These are phyloP conservation scores for Pythium utonaiense DNA, from an alignment of 352 stramenopile species.

Conservation along the genomic window DNA sequence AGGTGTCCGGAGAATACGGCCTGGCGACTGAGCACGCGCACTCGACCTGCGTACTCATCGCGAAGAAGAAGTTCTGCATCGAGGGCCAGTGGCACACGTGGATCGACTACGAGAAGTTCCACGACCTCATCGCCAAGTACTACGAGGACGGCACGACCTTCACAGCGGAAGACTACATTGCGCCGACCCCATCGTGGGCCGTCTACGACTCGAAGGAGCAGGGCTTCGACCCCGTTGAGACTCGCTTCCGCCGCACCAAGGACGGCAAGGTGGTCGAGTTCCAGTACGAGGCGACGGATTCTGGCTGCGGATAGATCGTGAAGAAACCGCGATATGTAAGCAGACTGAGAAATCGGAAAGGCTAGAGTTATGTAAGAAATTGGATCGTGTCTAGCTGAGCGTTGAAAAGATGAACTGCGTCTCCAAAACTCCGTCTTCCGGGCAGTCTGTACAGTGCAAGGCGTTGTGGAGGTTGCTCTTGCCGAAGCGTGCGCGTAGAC, in stretches of 20 bases:
- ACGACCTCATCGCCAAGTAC: slow-evolving; percentile 81
- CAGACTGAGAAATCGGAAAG: neutral
- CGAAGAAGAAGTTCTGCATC: slow-evolving; percentile 87
- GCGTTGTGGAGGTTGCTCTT: slow-evolving; percentile 83
- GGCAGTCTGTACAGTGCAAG: slow-evolving; percentile 91
- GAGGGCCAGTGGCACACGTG: slow-evolving; percentile 96
- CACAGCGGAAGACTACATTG: slow-evolving; percentile 93
- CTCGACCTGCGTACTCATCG: slow-evolving; percentile 95
- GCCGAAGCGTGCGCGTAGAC: slow-evolving; percentile 87
- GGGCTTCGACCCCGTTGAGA: slow-evolving; percentile 97
- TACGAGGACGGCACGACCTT: slow-evolving; percentile 87
- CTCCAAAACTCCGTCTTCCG: slow-evolving; percentile 89
- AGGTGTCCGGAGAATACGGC: slow-evolving; percentile 87
- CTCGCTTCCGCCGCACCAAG: slow-evolving; percentile 82
- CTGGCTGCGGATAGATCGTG: slow-evolving; percentile 62
- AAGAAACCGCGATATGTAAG: neutral
- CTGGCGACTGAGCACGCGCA: slow-evolving; percentile 95
- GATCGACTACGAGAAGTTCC: slow-evolving; percentile 98
- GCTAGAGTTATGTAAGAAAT: slow-evolving; percentile 5
- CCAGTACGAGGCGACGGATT: slow-evolving; percentile 79
- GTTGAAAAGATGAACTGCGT: slow-evolving; percentile 87
- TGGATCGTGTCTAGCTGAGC: slow-evolving; percentile 25
- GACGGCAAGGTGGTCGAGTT: slow-evolving; percentile 87
- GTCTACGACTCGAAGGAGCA: slow-evolving; percentile 94
- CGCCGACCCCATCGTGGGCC: slow-evolving; percentile 93